Conservation (phyloP, 257 asterid species). For the Cruciata laevipes region DNA sequence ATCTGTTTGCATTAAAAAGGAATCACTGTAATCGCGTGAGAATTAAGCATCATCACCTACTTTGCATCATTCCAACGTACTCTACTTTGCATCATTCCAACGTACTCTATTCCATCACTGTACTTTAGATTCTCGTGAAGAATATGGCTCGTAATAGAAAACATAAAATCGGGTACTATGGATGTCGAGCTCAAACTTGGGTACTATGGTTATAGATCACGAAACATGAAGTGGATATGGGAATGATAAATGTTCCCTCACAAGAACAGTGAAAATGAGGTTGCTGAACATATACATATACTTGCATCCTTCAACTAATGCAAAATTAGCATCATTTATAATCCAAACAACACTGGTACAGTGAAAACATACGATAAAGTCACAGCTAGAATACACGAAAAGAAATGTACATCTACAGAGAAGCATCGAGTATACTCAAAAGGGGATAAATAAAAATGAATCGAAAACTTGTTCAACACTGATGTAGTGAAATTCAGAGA, state of each 20-base stretch:
- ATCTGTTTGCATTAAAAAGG: not conserved
- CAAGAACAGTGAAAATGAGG: not conserved
- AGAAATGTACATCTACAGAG: not conserved
- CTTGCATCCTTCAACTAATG: too few relatives aligned
- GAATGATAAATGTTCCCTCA: not conserved
- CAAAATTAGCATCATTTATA: not conserved
- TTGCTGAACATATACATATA: too few relatives aligned
- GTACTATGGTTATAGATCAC: too few relatives aligned
- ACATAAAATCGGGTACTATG: too few relatives aligned
- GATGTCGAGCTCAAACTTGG: too few relatives aligned
- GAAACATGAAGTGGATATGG: too few relatives aligned
- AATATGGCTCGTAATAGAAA: too few relatives aligned
- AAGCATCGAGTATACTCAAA: not conserved
- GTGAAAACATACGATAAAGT: not conserved
- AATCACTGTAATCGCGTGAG: conserved; percentile 4
- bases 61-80: too few relatives aligned
- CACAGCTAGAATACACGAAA: not conserved
- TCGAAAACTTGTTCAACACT: conserved; percentile 12
- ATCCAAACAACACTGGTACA: not conserved
- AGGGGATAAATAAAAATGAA: conserved; percentile 1
- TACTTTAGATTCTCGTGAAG: too few relatives aligned
- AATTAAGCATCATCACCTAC: not conserved
- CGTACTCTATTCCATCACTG: not conserved
- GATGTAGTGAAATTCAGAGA: conserved; percentile 8
- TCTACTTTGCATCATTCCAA: too few relatives aligned